Conservation (phyloP, 2,329 filamentous ascomycete species). For the Monilinia fructigena region DNA sequence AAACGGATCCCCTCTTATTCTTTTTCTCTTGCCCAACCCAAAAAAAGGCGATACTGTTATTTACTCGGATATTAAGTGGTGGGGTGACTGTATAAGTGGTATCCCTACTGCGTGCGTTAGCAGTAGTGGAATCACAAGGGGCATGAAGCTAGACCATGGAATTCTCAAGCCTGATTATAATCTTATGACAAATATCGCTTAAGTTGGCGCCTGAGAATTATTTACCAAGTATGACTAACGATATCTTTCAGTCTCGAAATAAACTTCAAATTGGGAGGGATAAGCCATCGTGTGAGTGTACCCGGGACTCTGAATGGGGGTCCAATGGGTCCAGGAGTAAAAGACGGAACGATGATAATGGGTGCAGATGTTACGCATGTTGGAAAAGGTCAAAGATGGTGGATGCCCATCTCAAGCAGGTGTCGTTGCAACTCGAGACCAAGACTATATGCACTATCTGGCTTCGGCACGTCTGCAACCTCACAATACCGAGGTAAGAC, state of each 20-base stretch:
- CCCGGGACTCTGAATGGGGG: no score
- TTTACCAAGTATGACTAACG: no score
- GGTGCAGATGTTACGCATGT: slow-evolving; percentile 88
- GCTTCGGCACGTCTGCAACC: slow-evolving; percentile 68
- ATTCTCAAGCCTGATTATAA: neutral
- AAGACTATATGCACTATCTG: slow-evolving; percentile 67
- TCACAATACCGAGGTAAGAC: slow-evolving; percentile 70
- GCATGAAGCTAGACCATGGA: rapidly evolving
- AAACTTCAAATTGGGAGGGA: slow-evolving; percentile 71
- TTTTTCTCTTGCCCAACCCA: no score
- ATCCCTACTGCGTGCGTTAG: slow-evolving; percentile 26
- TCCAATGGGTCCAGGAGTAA: slow-evolving; percentile 42
- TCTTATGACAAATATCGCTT: neutral
- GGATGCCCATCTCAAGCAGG: slow-evolving; percentile 71
- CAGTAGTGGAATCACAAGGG: neutral
- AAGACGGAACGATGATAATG: slow-evolving; percentile 74
- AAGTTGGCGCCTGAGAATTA: neutral
- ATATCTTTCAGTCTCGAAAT: slow-evolving; percentile 57
- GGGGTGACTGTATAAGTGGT: slow-evolving; percentile 24
- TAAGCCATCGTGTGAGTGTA: slow-evolving; percentile 60
- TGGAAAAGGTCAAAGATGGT: slow-evolving; percentile 56
- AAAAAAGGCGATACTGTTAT: no score
- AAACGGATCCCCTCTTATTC: no score
- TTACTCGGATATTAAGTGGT: slow-evolving; percentile 24
- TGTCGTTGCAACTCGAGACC: slow-evolving; percentile 71